These are phyloP conservation scores for Diaporthe velutina DNA, from an alignment of 2,329 filamentous ascomycete species.

Conservation along the genomic window DNA sequence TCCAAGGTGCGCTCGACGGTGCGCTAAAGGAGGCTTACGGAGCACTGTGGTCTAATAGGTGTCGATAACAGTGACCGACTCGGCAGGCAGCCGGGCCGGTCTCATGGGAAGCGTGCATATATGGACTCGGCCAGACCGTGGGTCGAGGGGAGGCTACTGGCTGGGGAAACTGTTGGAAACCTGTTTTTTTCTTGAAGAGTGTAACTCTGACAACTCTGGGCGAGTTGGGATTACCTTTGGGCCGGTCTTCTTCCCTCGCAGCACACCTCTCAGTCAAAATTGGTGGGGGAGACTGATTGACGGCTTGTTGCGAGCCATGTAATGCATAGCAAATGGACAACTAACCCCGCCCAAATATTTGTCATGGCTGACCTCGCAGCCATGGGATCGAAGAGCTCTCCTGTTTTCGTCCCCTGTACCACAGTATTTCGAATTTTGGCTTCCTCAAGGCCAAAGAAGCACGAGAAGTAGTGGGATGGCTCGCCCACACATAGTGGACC, in stretches of 20 bases:
- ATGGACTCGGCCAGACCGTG: slow-evolving; percentile 28
- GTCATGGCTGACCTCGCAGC: not conserved
- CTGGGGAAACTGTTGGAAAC: slow-evolving; percentile 25
- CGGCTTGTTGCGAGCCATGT: not conserved
- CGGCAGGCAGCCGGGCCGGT: slow-evolving; percentile 17
- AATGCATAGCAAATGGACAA: not conserved
- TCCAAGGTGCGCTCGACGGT: not conserved
- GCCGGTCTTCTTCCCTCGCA: not conserved
- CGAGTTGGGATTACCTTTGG: slow-evolving; percentile 8
- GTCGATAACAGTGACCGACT: not conserved
- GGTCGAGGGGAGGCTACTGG: slow-evolving; percentile 15
- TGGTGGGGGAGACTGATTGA: not conserved
- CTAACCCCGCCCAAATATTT: not conserved
- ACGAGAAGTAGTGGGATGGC: not conserved
- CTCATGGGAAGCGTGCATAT: slow-evolving; percentile 13
- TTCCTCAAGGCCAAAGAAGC: slow-evolving; percentile 1
- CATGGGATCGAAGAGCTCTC: not conserved
- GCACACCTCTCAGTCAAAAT: not conserved
- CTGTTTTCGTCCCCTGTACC: not conserved
- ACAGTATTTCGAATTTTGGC: not conserved
- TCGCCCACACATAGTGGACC: slow-evolving; percentile 15
- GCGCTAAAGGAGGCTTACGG: not conserved
- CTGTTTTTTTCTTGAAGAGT: slow-evolving; percentile 27
- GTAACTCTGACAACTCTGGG: slow-evolving; percentile 18
- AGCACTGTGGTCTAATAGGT: not conserved